Percentiles rank a stretch among this genome's conserved stretches.
Conservation (phyloP, 1,139 yeast species). For the Taphrina confusa region DNA sequence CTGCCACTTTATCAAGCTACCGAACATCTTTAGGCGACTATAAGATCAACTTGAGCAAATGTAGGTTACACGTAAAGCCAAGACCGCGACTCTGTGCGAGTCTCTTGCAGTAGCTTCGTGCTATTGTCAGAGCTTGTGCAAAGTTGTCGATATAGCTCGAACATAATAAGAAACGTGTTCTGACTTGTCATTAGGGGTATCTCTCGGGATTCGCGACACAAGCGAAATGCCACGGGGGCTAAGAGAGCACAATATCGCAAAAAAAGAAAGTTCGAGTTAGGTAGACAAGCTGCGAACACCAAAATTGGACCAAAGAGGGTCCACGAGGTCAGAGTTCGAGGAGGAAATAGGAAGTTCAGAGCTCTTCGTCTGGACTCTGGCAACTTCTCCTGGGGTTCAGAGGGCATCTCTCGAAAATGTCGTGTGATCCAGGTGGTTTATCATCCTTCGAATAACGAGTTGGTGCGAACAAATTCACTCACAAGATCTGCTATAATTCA, state of each 20-base stretch:
- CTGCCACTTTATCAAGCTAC: background rate
- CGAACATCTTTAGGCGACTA: too few species aligned
- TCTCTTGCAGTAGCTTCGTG: too few species aligned
- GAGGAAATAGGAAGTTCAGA: constrained; percentile 99
- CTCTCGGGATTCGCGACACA: constrained; percentile 99
- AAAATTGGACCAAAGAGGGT: constrained; percentile 96
- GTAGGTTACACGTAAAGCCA: too few species aligned
- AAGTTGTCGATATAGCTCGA: too few species aligned
- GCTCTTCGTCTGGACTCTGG: constrained; percentile 99
- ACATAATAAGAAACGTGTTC: too few species aligned
- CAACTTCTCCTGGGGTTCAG: constrained; percentile 99
- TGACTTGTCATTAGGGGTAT: constrained; percentile 71
- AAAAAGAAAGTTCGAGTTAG: constrained; percentile 99
- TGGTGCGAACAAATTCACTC: constrained; percentile 99
- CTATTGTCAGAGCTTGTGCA: too few species aligned
- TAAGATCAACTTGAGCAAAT: background rate
- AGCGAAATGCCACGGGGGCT: constrained; percentile 99
- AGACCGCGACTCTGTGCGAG: too few species aligned
- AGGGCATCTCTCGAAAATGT: constrained; percentile 98
- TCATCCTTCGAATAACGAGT: constrained; percentile 99
- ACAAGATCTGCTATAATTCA: constrained; percentile 99
- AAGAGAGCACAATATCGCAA: constrained; percentile 99
- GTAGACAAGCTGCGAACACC: constrained; percentile 99
- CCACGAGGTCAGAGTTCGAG: constrained; percentile 99
- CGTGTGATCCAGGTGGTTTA: constrained; percentile 96